Conservation (phyloP, 2,329 filamentous ascomycete species). For the Fusarium buxicola region DNA sequence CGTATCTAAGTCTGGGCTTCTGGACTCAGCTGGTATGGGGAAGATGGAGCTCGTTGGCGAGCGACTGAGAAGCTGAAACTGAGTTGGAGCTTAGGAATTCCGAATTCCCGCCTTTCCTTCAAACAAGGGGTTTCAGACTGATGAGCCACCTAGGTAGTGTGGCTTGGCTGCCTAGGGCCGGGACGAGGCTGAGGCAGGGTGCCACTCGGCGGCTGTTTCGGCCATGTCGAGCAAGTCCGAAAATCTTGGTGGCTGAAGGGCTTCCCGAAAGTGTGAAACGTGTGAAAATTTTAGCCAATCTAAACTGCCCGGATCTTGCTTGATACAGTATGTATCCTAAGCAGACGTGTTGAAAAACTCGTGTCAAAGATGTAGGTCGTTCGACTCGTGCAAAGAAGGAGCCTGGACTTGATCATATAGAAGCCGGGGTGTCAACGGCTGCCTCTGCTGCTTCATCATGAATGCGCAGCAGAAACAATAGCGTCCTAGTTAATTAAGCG, state of each 20-base stretch:
- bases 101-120: slow-evolving; percentile 8
- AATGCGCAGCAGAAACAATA: background rate
- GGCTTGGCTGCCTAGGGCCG: slow-evolving; percentile 30
- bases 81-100: slow-evolving; percentile 20
- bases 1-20: background rate
- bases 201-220: slow-evolving; percentile 14
- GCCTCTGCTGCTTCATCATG: background rate
- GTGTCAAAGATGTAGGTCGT: no score
- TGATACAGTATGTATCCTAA: no score
- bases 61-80: slow-evolving; percentile 34
- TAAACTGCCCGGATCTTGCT: no score
- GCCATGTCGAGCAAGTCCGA: background rate
- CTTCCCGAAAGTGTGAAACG: background rate
- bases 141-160: slow-evolving; percentile 22
- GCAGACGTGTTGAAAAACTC: no score
- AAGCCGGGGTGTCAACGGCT: background rate
- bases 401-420: background rate
- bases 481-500: background rate
- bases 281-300: background rate
- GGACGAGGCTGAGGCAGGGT: slow-evolving; percentile 26
- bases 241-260: background rate
- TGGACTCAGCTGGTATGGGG: slow-evolving; percentile 6
- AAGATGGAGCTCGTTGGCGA: slow-evolving; percentile 2
- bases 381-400: background rate
- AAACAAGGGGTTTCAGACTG: slow-evolving; percentile 27